Evolutionary conservation across 805 yeast species (phyloP).

Genomic region (Yarrowia divulgata): DNA sequence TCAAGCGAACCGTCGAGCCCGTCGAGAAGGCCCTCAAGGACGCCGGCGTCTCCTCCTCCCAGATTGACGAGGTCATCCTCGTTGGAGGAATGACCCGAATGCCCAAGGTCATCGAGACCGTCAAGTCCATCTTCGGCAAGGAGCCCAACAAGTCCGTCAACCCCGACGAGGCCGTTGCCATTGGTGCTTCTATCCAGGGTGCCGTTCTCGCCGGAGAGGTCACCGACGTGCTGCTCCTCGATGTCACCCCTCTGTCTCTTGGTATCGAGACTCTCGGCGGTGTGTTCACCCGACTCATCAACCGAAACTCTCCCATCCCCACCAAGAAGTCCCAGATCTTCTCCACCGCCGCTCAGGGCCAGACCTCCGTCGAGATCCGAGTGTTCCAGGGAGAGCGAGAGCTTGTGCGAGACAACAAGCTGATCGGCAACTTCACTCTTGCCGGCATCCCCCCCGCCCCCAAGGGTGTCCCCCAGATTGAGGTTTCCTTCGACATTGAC

Average conservation of each 20-base stretch:
- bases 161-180: conserved; percentile 94
- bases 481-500: conserved; percentile 94
- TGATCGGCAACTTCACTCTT: conserved; percentile 94
- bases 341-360: conserved; percentile 96
- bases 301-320: conserved; percentile 95
- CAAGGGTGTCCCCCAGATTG: conserved; percentile 93
- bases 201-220: conserved; percentile 96
- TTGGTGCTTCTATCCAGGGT: conserved; percentile 98
- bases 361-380: conserved; percentile 95
- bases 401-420: conserved; percentile 95
- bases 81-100: conserved; percentile 94
- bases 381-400: conserved; percentile 99
- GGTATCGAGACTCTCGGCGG: conserved; percentile 99
- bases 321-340: conserved; percentile 95
- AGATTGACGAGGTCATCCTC: conserved; percentile 78
- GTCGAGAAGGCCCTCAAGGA: conserved; percentile 84
- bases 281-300: conserved; percentile 89
- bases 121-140: conserved; percentile 76
- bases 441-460: conserved; percentile 96
- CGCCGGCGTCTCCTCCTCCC: conserved; percentile 70
- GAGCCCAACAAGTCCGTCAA: conserved; percentile 90
- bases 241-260: conserved; percentile 86
- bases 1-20: conserved; percentile 76
- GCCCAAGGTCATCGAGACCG: conserved; percentile 85
- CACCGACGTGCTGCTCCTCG: conserved; percentile 86